Conservation (phyloP, 148 eudicot genomes). For the Diospyros lotus region DNA sequence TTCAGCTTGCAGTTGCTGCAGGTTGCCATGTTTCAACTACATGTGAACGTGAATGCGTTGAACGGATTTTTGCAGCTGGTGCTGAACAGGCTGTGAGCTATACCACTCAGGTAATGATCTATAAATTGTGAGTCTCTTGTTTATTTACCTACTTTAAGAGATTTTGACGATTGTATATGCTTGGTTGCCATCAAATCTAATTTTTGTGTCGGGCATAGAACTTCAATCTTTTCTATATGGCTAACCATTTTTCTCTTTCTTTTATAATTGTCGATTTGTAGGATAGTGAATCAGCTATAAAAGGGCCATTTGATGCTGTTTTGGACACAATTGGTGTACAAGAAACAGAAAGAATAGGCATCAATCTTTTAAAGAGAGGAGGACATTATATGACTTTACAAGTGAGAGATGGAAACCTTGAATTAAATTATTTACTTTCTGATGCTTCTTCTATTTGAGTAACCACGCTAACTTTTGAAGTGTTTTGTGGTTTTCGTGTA, state of each 20-base stretch:
- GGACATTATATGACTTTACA: conserved; percentile 97
- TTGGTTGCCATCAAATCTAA: background rate
- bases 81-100: conserved; percentile 90
- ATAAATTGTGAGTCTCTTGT: background rate
- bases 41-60: conserved; percentile 71
- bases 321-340: conserved; percentile 84
- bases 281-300: conserved; percentile 64
- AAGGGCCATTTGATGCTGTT: conserved; percentile 87
- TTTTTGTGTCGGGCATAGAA: background rate
- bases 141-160: background rate
- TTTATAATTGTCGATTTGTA: conserved; percentile 18
- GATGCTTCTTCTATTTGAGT: background rate
- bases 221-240: background rate
- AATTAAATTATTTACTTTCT: background rate
- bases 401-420: conserved; percentile 29
- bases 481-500: conserved; percentile 26
- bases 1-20: conserved; percentile 83
- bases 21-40: conserved; percentile 88
- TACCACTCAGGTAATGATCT: conserved; percentile 54
- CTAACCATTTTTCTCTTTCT: background rate
- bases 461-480: background rate
- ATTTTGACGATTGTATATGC: background rate
- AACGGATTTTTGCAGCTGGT: conserved; percentile 74
- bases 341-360: conserved; percentile 78
- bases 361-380: conserved; percentile 71